Base-by-base conservation (phyloP, 75 land plant genomes). In the Sequoiadendron giganteum region DNA sequence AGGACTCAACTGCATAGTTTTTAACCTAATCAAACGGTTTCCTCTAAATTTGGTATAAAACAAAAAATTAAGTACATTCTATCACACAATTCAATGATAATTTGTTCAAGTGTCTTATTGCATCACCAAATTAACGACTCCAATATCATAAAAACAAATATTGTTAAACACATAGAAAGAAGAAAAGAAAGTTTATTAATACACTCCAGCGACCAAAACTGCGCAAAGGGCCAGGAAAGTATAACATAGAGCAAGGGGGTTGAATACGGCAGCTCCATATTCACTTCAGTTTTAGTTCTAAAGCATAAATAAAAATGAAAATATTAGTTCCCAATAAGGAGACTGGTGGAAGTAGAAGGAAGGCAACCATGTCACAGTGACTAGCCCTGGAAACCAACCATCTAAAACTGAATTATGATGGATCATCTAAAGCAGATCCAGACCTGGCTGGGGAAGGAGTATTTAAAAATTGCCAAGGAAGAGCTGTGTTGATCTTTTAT, bases 321-420 rank as follows among this genome's bases (percentile, higher is more conserved):
- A 28, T 65, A 25, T 28, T 65, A 65, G 30, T 65, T 25, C n/a
- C 70, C 70, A 28, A 65, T 65, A 7, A 65, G 70, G 30, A 30
- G 1, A 1, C 2, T 65, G 70, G 70, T 6, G 10, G 70, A 65
- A 65, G n/a, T 25, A 6, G 70, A 28, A 65, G 28, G 21, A 65
- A 25, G 70, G 70, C 28, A 65, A 65, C 70, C n/a, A 65, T 65
- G 70, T 65, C 70, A 25, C 28, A 28, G 70, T 25, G 30, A 30
- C n/a, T 65, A 65, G 70, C 70, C n/a, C 70, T 25, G 70, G 70
- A 65, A 65, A 65, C 70, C 70, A 65, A 65, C 70, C n/a, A 65
- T 65, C 9, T 25, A 65, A 65, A 25, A 8, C 70, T 65, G 70
- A 65, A 28, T 65, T 5, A 6, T 65, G 1, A 28, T 21, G 70